Evolutionary conservation across 257 asterid species (phyloP).

Genomic region (Leptodermis oblonga): DNA sequence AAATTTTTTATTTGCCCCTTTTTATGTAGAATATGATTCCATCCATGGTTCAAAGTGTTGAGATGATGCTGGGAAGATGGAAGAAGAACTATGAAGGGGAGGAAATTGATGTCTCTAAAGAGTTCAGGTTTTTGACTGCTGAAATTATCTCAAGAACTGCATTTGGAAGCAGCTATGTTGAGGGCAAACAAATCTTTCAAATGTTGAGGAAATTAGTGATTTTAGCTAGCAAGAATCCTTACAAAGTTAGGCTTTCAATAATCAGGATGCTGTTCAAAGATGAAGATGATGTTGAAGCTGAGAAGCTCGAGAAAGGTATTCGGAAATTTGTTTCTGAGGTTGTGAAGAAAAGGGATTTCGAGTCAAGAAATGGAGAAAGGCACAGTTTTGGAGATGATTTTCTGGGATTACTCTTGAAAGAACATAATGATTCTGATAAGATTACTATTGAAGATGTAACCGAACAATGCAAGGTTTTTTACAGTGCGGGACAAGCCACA

Average conservation of each 20-base stretch:
- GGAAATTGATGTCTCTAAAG: background rate
- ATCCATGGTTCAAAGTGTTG: constrained; percentile 9
- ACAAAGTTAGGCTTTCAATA: background rate
- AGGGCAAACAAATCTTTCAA: background rate
- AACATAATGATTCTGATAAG: background rate
- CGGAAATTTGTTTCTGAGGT: background rate
- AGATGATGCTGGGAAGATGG: constrained; percentile 6
- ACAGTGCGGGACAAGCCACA: constrained; percentile 49
- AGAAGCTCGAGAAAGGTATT: background rate
- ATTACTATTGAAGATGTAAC: background rate
- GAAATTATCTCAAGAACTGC: constrained; percentile 6
- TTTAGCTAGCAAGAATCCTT: background rate
- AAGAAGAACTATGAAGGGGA: constrained; percentile 12
- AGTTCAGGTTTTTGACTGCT: constrained; percentile 3
- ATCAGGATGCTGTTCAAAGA: constrained; percentile 1
- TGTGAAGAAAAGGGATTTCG: constrained; percentile 2
- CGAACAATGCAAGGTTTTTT: constrained; percentile 17
- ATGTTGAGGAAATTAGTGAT: background rate
- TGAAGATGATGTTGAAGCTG: constrained; percentile 2
- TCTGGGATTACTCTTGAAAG: constrained; percentile 7
- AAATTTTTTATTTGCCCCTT: background rate
- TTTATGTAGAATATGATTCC: constrained; percentile 2
- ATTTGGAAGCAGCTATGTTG: background rate
- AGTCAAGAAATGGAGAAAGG: background rate
- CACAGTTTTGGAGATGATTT: background rate